These are phyloP conservation scores for Santalum album DNA, from an alignment of 164 flowering plant species.

Conservation along the genomic window DNA sequence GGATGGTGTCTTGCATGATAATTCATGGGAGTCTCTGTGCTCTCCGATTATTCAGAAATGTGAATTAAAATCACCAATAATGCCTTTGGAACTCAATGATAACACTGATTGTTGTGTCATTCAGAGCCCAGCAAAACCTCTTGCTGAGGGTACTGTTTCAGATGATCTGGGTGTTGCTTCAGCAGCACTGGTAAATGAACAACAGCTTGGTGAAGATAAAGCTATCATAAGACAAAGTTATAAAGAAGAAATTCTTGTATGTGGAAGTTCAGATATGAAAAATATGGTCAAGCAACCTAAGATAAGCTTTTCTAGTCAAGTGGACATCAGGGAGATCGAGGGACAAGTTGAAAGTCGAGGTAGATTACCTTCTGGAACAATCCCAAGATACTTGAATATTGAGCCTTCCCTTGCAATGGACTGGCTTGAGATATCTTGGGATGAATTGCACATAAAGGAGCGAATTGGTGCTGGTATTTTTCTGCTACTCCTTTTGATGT, in stretches of 20 bases:
- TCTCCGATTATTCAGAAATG: conserved; percentile 13
- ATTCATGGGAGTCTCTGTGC: conserved; percentile 7
- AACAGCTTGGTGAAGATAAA: conserved; percentile 13
- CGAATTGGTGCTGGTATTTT: conserved; percentile 85
- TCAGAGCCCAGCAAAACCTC: conserved; percentile 12
- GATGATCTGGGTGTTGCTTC: conserved; percentile 22
- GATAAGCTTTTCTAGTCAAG: conserved; percentile 15
- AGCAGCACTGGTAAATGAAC: conserved; percentile 11
- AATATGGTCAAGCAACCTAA: conserved; percentile 19
- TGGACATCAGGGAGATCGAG: conserved; percentile 22
- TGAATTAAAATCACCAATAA: conserved; percentile 13
- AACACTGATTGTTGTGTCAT: conserved; percentile 1
- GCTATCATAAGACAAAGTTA: conserved; percentile 17
- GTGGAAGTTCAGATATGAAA: conserved; percentile 15
- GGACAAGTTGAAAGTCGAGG: conserved; percentile 13
- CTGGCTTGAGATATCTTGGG: conserved; percentile 97
- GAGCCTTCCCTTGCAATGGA: conserved; percentile 97
- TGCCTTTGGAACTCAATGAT: conserved; percentile 17
- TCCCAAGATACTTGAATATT: conserved; percentile 61
- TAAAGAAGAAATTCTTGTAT: conserved; percentile 20
- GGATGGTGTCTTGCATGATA: conserved; percentile 14
- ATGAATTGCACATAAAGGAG: conserved; percentile 84
- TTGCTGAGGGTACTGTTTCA: conserved; percentile 12
- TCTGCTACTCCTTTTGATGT: conserved; percentile 4
- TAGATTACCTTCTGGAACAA: conserved; percentile 18